Base-by-base conservation (phyloP, 164 flowering plant genomes). In the Magnolia officinalis region DNA sequence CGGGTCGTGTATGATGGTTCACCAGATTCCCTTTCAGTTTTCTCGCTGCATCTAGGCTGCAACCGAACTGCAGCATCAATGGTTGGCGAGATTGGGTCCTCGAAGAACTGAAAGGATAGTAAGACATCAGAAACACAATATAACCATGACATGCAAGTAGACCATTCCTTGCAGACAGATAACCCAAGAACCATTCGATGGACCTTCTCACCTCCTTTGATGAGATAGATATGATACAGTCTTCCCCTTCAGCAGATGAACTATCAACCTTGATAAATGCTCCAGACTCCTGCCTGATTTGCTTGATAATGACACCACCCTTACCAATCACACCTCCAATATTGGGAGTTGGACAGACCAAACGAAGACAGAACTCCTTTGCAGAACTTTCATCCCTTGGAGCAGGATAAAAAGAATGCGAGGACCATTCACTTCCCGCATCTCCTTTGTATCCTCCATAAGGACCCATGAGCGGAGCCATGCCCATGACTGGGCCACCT, bases 21-120 rank as follows among this genome's bases (percentile, higher is more conserved):
- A 72, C 97, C 97, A 37, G 97, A 90, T 70, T 94, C 98, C 80
- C 95, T 89, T 80, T 94, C 98, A 74, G 81, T 79, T 84, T 79
- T 83, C 76, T 96, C 99, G 80, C 99, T 94, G 82, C 99, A 96
- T 63, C 93, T 87, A 18, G 99, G 95, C 82, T 91, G 99, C 80
- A 96, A 72, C 24, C 95, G 92, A 75, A 92, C 78, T 50, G 96
- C 98, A 16, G 99, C 99, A 80, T 94, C 98, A 31, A 92, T 84
- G 2, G 90, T 83, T 63, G 98, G 91, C 73, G 99, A 96, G 72
- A 83, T 77, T 19, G 90, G 83, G 70, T 92, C 96, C 74, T 94
- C 98, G 81, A 91, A 92, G 76, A 81, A 81, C 98, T 96, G 86
- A 61, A 76, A 78, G 31, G 71, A 59, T n/a, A 81, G 18, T 55